These are phyloP conservation scores for Pythium monospermum DNA, from an alignment of 352 stramenopile genomes.

Conservation along the genomic window DNA sequence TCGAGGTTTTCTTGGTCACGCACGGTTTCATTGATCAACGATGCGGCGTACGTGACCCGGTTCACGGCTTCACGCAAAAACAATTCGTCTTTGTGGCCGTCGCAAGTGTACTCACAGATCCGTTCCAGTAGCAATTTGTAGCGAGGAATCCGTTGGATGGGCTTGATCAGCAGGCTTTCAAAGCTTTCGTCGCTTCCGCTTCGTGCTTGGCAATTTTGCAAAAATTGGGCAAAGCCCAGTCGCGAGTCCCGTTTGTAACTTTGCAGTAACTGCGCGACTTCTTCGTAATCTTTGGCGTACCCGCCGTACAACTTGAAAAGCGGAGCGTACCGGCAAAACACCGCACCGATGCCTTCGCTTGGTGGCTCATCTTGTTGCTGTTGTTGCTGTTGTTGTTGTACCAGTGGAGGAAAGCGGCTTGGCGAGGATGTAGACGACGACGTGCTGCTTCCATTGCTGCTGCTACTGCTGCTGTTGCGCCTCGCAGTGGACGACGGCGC, in stretches of 20 bases:
- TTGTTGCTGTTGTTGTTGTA: too few species aligned
- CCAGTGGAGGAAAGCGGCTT: too few species aligned
- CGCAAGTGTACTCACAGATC: conserved; percentile 62
- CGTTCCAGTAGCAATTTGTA: conserved; percentile 88
- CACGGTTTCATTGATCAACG: conserved; percentile 83
- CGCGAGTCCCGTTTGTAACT: conserved; percentile 47
- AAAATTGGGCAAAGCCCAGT: conserved; percentile 45
- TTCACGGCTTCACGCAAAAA: conserved; percentile 59
- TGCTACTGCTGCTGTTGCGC: conserved; percentile 1
- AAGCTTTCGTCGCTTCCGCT: conserved; percentile 65
- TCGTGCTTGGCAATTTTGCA: conserved; percentile 47
- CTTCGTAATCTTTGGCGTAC: conserved; percentile 82
- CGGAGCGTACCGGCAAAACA: conserved; percentile 78
- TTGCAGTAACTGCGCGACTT: conserved; percentile 55
- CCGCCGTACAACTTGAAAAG: conserved; percentile 81
- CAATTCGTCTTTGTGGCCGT: conserved; percentile 49
- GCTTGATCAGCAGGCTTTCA: conserved; percentile 88
- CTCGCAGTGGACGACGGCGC: conserved; percentile 1
- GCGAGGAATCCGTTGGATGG: conserved; percentile 88
- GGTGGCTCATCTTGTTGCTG: conserved; percentile 3
- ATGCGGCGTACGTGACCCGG: conserved; percentile 53
- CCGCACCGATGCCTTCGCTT: conserved; percentile 49
- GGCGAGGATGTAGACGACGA: conserved; percentile 6
- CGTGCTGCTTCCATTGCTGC: conserved; percentile 1
- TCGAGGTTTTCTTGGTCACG: conserved; percentile 78